Percentiles rank a stretch among this genome's conserved stretches.
These are phyloP conservation scores for Scutellaria minor DNA, from an alignment of 257 asterid genomes.

Conservation along the genomic window DNA sequence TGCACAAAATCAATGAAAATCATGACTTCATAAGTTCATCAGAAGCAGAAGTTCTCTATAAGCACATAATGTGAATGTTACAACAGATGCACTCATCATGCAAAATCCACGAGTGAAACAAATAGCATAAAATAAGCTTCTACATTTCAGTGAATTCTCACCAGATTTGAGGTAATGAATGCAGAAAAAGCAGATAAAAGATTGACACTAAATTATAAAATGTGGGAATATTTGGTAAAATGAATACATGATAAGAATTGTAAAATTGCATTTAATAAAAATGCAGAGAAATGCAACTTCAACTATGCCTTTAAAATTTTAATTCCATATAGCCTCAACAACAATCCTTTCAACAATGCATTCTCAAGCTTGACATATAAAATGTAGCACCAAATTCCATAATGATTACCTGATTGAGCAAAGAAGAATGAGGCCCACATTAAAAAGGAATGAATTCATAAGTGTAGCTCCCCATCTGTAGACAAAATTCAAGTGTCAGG, in stretches of 20 bases:
- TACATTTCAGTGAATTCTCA: slow-evolving; percentile 13
- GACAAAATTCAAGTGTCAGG: slow-evolving; percentile 32
- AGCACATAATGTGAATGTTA: slow-evolving; percentile 5
- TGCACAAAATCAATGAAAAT: slow-evolving; percentile 45
- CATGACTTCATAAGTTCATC: slow-evolving; percentile 24
- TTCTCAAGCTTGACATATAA: slow-evolving; percentile 8
- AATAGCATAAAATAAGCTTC: slow-evolving; percentile 6
- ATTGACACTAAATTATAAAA: not conserved
- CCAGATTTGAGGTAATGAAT: not conserved
- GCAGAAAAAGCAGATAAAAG: not conserved
- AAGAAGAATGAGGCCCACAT: slow-evolving; percentile 92
- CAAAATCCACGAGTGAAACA: slow-evolving; percentile 10
- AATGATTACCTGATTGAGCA: slow-evolving; percentile 85
- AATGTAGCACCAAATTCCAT: slow-evolving; percentile 30
- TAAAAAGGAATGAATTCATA: slow-evolving; percentile 92
- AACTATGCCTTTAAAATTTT: not conserved
- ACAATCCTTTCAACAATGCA: not conserved
- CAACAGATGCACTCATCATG: slow-evolving; percentile 2
- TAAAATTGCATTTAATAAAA: not conserved
- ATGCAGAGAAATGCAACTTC: slow-evolving; percentile 18
- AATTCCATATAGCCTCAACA: not conserved
- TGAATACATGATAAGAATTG: slow-evolving; percentile 1
- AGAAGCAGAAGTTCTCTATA: slow-evolving; percentile 15
- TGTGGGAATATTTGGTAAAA: not conserved
- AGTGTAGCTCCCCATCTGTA: slow-evolving; percentile 96